Evolutionary conservation across 2,329 filamentous ascomycete genomes (phyloP), one percentile per base, ranked within the genome.

Genomic region (Pyricularia sp.): DNA sequence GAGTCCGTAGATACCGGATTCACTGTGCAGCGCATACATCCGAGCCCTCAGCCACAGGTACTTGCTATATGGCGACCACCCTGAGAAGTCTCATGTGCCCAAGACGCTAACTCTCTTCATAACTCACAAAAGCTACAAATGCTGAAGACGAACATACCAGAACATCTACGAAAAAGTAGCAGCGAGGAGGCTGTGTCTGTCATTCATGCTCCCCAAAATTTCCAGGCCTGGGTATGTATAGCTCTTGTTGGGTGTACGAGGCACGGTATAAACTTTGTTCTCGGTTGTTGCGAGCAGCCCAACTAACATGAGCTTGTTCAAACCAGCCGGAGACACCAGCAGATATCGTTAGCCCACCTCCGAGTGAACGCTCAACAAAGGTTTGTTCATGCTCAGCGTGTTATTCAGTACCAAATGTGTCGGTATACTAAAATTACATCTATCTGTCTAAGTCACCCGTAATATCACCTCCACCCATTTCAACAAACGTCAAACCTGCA

Each of bases 191-290:
- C 93, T 28, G 86, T 92, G 68, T 97, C 94, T 1, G 94, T 97
- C 68, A 97, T 97, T 73, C 94, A 97, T 82, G 92, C 92, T 20
- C 93, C 94, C 0, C 85, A 92, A 72, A 92, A 90, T 71, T 97
- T 95, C 78, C 86, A 88, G 69, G 87, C 87, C 73, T 97, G 95
- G 86, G 92, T 95, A 78, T 76, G 86, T 64, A 26, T 55, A 4
- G 6, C 55, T 33, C 28, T 30, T 61, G 4, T 63, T 63, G 59
- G 59, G n/a, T 28, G 59, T 20, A 14, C 12, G 3, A 20, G 31
- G 59, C 3, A 28, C 5, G 17, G 30, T 65, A 33, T 11, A 65
- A 20, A 36, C 28, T 2, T 12, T 42, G 6, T 14, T 12, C 1
- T 20, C 10, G 11, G 7, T 42, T 23, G 10, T 65, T n/a, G n/a